Conservation (phyloP, 164 flowering plant species). For the Tinospora cordifolia region DNA sequence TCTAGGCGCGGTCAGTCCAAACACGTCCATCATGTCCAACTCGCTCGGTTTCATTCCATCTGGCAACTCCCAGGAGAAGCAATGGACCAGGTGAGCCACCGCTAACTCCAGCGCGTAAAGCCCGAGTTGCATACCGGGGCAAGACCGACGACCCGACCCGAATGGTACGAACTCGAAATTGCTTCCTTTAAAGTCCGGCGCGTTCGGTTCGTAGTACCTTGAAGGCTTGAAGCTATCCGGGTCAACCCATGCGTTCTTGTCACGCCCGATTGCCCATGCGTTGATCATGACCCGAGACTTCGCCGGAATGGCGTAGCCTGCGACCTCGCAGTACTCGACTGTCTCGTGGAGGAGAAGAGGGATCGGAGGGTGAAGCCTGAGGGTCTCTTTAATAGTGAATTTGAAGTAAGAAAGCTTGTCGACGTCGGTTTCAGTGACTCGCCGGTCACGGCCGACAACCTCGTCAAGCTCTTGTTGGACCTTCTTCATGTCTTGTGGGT, state of each 20-base stretch:
- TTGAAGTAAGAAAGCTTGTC: slow-evolving; percentile 56
- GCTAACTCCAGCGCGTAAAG: slow-evolving; percentile 53
- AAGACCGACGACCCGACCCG: slow-evolving; percentile 82
- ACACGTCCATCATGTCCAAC: slow-evolving; percentile 63
- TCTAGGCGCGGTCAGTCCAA: slow-evolving; percentile 72
- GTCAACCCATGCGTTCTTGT: slow-evolving; percentile 54
- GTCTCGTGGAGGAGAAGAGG: slow-evolving; percentile 82
- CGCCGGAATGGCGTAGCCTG: slow-evolving; percentile 61
- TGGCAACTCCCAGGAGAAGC: slow-evolving; percentile 69
- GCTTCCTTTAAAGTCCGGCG: slow-evolving; percentile 57
- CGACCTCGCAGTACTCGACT: slow-evolving; percentile 47
- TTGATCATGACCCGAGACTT: slow-evolving; percentile 58
- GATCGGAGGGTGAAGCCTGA: slow-evolving; percentile 85
- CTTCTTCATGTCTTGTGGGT: slow-evolving; percentile 47
- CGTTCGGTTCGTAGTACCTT: slow-evolving; percentile 41
- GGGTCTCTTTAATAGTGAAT: slow-evolving; percentile 50
- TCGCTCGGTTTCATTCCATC: slow-evolving; percentile 80
- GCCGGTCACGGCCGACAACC: slow-evolving; percentile 51
- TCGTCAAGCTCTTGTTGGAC: slow-evolving; percentile 57
- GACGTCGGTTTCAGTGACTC: slow-evolving; percentile 55
- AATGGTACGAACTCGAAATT: slow-evolving; percentile 77
- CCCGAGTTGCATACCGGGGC: slow-evolving; percentile 87
- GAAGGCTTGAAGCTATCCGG: slow-evolving; percentile 47
- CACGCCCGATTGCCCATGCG: slow-evolving; percentile 65
- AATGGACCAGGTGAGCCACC: slow-evolving; percentile 60